Conservation (phyloP, 768 basidiomycete genomes). For the Xerocomus spinulosus region DNA sequence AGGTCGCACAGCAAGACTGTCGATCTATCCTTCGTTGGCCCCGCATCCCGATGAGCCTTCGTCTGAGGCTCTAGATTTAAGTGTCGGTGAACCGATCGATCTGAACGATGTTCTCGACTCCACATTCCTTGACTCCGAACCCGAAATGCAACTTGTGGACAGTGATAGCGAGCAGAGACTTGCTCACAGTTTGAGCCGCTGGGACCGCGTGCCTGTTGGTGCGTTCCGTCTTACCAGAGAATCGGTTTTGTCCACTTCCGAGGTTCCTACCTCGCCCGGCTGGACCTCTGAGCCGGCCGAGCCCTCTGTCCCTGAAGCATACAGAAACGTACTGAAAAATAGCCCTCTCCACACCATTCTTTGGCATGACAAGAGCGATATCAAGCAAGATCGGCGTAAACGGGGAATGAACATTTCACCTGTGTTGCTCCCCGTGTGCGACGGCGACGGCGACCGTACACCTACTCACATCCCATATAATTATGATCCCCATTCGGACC, state of each 20-base stretch:
- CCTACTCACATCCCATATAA: constrained; percentile 39
- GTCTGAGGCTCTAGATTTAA: constrained; percentile 33
- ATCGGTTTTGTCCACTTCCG: constrained; percentile 21
- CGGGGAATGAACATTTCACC: constrained; percentile 44
- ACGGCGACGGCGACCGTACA: constrained; percentile 57
- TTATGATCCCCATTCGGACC: constrained; percentile 34
- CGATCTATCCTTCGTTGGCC: constrained; percentile 30
- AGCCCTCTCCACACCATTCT: constrained; percentile 55
- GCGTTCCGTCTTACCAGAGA: constrained; percentile 64
- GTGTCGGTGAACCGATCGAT: constrained; percentile 47
- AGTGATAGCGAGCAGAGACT: constrained; percentile 39
- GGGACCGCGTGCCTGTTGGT: constrained; percentile 71
- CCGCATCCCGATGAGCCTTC: constrained; percentile 35
- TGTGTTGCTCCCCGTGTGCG: constrained; percentile 46
- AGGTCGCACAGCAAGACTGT: constrained; percentile 32
- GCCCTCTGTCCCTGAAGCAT: constrained; percentile 17
- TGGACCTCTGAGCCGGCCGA: constrained; percentile 27
- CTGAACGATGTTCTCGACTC: constrained; percentile 76
- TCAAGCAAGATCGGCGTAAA: constrained; percentile 23
- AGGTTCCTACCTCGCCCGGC: constrained; percentile 26
- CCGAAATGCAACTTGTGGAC: constrained; percentile 32
- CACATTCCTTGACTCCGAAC: constrained; percentile 62
- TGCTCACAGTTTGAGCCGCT: constrained; percentile 52
- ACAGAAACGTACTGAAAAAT: constrained; percentile 44
- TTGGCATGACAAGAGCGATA: constrained; percentile 37